phyloP scores from a whole-genome alignment of 1,139 yeast genomes.

The Yamadazyma blattariae region DNA sequence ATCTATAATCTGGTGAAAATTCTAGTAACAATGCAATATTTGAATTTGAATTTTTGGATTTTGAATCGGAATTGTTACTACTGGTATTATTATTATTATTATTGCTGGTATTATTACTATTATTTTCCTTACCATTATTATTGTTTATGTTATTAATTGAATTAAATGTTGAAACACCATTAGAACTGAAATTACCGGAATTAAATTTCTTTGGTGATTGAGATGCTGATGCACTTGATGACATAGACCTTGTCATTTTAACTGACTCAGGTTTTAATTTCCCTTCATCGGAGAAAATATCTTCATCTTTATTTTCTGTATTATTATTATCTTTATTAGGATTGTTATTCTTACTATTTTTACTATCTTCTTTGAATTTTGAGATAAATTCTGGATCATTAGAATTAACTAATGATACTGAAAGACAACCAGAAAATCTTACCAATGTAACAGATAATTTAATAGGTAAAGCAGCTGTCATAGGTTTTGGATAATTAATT shows the following conservation, averaged over 20 bases:
- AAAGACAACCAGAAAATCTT: conserved; percentile 87
- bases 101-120: too few species aligned
- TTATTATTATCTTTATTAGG: too few species aligned
- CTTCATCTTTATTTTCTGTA: not conserved
- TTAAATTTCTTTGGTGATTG: not conserved
- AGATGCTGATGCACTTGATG: conserved; percentile 1
- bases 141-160: not conserved
- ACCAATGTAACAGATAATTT: conserved; percentile 83
- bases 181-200: conserved; percentile 18
- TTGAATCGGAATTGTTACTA: not conserved
- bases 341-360: not conserved
- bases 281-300: not conserved
- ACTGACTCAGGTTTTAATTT: conserved; percentile 1
- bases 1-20: conserved; percentile 83
- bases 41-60: conserved; percentile 11
- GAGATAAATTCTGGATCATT: conserved; percentile 34
- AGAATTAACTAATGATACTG: conserved; percentile 68
- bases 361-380: not conserved
- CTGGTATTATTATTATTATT: too few species aligned
- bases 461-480: conserved; percentile 83
- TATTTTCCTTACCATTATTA: too few species aligned
- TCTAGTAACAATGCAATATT: conserved; percentile 82
- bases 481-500: conserved; percentile 80
- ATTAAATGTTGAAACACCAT: conserved; percentile 52
- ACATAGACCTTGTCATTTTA: conserved; percentile 2